Conservation (phyloP, 2,329 filamentous ascomycete genomes). For the Arthroderma sp. region DNA sequence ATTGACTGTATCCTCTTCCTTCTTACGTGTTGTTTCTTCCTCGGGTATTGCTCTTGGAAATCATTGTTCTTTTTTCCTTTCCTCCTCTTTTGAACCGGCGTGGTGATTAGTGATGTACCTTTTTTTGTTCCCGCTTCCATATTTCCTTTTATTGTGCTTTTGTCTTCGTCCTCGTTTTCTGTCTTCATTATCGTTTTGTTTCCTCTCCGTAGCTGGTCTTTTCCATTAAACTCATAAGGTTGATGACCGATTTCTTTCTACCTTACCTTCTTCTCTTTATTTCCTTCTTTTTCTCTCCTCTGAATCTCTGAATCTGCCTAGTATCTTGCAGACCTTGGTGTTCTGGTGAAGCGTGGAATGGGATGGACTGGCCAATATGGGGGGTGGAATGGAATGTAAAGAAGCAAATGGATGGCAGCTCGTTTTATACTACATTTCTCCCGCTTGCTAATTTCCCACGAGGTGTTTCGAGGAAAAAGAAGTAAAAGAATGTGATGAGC, state of each 20-base stretch:
- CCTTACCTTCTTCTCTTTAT: slow-evolving; percentile 8
- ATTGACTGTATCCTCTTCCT: slow-evolving; percentile 14
- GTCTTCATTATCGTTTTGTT: neutral
- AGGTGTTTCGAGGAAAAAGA: neutral
- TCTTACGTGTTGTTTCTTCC: slow-evolving; percentile 11
- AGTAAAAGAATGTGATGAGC: neutral
- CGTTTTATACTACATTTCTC: neutral
- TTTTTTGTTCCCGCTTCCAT: slow-evolving; percentile 8
- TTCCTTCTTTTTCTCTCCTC: slow-evolving; percentile 15
- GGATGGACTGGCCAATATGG: neutral
- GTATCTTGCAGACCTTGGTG: slow-evolving; percentile 9
- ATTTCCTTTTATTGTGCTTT: slow-evolving; percentile 3
- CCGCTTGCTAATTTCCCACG: no score
- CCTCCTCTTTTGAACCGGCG: slow-evolving; percentile 14
- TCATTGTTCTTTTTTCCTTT: slow-evolving; percentile 15
- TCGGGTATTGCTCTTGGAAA: slow-evolving; percentile 20
- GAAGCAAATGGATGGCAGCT: neutral
- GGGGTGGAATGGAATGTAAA: neutral
- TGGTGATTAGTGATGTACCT: slow-evolving; percentile 15
- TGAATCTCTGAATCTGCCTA: slow-evolving; percentile 10
- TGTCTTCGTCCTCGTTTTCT: neutral
- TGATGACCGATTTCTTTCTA: slow-evolving; percentile 23
- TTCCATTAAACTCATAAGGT: slow-evolving; percentile 12
- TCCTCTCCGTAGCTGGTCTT: slow-evolving; percentile 6
- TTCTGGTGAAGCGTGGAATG: slow-evolving; percentile 11